phyloP scores from a whole-genome alignment of 768 basidiomycete genomes.

The Termitomyces sp. region DNA sequence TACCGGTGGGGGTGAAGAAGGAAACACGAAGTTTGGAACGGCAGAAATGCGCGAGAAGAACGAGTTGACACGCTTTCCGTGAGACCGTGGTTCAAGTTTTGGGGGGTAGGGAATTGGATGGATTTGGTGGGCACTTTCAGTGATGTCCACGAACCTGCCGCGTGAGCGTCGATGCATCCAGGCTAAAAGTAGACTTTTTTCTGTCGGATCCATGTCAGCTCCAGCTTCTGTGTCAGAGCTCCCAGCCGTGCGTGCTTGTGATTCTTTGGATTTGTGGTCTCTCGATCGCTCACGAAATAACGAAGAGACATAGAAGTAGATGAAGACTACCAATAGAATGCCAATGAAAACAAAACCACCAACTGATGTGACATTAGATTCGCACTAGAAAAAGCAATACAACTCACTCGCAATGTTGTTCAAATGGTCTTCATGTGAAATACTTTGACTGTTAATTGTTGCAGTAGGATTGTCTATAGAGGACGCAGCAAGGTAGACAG shows the following conservation, averaged over 20 bases:
- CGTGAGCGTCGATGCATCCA: slow-evolving; percentile 25
- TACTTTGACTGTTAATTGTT: background rate
- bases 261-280: background rate
- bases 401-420: background rate
- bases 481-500: background rate
- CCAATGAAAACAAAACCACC: slow-evolving; percentile 16
- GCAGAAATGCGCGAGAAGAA: slow-evolving; percentile 14
- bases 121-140: background rate
- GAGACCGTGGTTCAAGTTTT: background rate
- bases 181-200: slow-evolving; percentile 15
- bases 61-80: background rate
- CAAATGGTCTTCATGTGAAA: background rate
- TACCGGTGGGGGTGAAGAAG: slow-evolving; percentile 1
- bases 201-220: slow-evolving; percentile 6
- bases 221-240: slow-evolving; percentile 10
- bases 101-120: background rate
- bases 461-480: background rate
- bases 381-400: background rate
- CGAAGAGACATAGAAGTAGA: slow-evolving; percentile 21
- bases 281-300: slow-evolving; percentile 2
- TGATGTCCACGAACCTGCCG: slow-evolving; percentile 18
- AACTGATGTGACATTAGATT: slow-evolving; percentile 10
- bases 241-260: background rate
- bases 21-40: slow-evolving; percentile 7
- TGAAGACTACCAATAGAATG: slow-evolving; percentile 18